phyloP scores from a whole-genome alignment of 805 yeast genomes.

The Barnettozyma botsteinii region DNA sequence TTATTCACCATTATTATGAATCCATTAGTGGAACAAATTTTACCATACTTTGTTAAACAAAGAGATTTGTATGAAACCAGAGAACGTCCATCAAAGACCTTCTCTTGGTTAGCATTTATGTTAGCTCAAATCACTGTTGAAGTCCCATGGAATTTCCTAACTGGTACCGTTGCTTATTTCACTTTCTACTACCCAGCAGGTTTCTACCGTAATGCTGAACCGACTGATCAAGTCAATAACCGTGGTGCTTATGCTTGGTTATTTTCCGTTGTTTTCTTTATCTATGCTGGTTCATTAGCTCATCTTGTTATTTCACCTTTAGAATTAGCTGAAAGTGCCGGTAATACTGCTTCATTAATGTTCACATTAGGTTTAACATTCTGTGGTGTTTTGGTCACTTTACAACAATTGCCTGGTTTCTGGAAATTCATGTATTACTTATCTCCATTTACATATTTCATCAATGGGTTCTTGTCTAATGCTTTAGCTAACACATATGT shows the following conservation, averaged over 20 bases:
- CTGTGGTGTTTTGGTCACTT: slow-evolving; percentile 68
- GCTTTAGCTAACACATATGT: slow-evolving; percentile 48
- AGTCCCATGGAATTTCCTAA: slow-evolving; percentile 54
- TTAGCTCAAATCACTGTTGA: slow-evolving; percentile 59
- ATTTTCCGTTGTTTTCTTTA: slow-evolving; percentile 43
- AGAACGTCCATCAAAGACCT: slow-evolving; percentile 68
- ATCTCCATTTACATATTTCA: slow-evolving; percentile 62
- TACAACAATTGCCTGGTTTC: slow-evolving; percentile 55
- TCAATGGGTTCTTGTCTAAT: slow-evolving; percentile 45
- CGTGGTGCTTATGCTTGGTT: slow-evolving; percentile 46
- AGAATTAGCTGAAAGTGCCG: slow-evolving; percentile 57
- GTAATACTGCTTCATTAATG: slow-evolving; percentile 48
- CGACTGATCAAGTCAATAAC: slow-evolving; percentile 42
- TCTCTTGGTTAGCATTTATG: slow-evolving; percentile 59
- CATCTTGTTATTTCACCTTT: slow-evolving; percentile 52
- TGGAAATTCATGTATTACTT: slow-evolving; percentile 74
- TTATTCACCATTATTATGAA: slow-evolving; percentile 56
- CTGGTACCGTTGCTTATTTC: slow-evolving; percentile 59
- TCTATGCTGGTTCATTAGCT: slow-evolving; percentile 52
- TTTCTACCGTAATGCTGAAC: slow-evolving; percentile 56
- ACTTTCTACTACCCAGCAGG: slow-evolving; percentile 72
- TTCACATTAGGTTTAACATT: slow-evolving; percentile 59
- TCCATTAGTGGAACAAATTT: slow-evolving; percentile 54
- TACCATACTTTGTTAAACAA: slow-evolving; percentile 56
- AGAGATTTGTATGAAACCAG: slow-evolving; percentile 67